Conservation (phyloP, 1,284 basidiomycete genomes). For the Pseudomicrostroma phylloplanum region DNA sequence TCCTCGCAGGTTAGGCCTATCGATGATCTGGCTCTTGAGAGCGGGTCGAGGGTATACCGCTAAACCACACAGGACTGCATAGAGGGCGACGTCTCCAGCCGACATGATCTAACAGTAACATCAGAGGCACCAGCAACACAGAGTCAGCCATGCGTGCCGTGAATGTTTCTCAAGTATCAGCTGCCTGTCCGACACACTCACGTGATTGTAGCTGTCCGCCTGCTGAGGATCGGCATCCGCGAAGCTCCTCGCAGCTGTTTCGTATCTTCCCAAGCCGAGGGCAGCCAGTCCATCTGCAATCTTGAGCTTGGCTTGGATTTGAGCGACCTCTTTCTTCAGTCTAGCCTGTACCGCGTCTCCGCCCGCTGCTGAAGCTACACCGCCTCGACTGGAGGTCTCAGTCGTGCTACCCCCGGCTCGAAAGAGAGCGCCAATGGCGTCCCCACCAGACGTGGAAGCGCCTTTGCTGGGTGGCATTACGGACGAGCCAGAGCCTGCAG, state of each 20-base stretch:
- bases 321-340: slow-evolving; percentile 21
- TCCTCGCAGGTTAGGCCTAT: slow-evolving; percentile 64
- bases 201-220: neutral
- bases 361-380: slow-evolving; percentile 3
- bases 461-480: slow-evolving; percentile 27
- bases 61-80: slow-evolving; percentile 71
- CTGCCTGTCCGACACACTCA: too few relatives aligned
- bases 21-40: slow-evolving; percentile 64
- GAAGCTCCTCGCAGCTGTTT: slow-evolving; percentile 67
- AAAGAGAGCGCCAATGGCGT: slow-evolving; percentile 47
- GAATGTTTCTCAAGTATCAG: too few relatives aligned
- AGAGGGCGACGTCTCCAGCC: slow-evolving; percentile 72
- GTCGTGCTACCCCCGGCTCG: slow-evolving; percentile 34
- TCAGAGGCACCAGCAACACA: too few relatives aligned
- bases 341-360: slow-evolving; percentile 11
- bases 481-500: slow-evolving; percentile 44
- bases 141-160: too few relatives aligned
- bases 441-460: slow-evolving; percentile 28
- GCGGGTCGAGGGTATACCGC: slow-evolving; percentile 65
- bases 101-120: slow-evolving; percentile 60
- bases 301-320: slow-evolving; percentile 67
- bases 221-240: slow-evolving; percentile 61
- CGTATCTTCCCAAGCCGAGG: slow-evolving; percentile 65
- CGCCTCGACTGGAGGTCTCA: slow-evolving; percentile 6
- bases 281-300: slow-evolving; percentile 68